A percentile compares a stretch with the other conserved stretches of the same genome.
These are phyloP conservation scores for Rhynchosporium secalis DNA, from an alignment of 2,329 filamentous ascomycete species.

Conservation along the genomic window DNA sequence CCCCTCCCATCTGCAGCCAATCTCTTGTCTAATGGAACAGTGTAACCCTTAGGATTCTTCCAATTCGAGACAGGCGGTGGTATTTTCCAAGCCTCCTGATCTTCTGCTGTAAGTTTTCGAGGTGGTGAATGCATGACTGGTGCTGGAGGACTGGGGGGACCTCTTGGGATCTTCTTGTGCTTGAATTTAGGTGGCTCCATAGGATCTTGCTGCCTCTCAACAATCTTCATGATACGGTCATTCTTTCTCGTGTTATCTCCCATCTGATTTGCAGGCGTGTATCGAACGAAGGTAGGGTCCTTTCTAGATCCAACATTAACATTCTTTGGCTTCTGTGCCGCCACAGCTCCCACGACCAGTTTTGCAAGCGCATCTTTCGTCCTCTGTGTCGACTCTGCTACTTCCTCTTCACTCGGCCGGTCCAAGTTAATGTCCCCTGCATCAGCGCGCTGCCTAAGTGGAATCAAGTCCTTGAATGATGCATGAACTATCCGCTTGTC, in stretches of 20 bases:
- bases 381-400: conserved; percentile 79
- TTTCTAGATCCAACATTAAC: conserved; percentile 77
- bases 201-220: conserved; percentile 88
- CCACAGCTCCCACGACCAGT: conserved; percentile 80
- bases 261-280: conserved; percentile 97
- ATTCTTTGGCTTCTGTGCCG: conserved; percentile 94
- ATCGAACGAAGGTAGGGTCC: conserved; percentile 91
- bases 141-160: conserved; percentile 87
- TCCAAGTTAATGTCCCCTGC: conserved; percentile 88
- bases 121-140: conserved; percentile 95
- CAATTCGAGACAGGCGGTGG: conserved; percentile 92
- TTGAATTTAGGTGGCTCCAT: conserved; percentile 99
- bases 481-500: conserved; percentile 86
- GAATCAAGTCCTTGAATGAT: conserved; percentile 96
- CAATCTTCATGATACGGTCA: conserved; percentile 97
- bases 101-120: conserved; percentile 90
- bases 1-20: conserved; percentile 90
- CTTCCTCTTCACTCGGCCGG: conserved; percentile 80
- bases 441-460: conserved; percentile 87
- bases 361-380: conserved; percentile 83
- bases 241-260: conserved; percentile 82
- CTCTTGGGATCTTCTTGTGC: conserved; percentile 95
- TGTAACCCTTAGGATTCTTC: conserved; percentile 99
- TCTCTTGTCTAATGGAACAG: conserved; percentile 91
- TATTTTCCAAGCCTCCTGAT: conserved; percentile 95